A percentile compares a stretch with the other conserved stretches of the same genome.
phyloP scores from a whole-genome alignment of 2,329 filamentous ascomycete species.

The Cladosporium cucumerinum region DNA sequence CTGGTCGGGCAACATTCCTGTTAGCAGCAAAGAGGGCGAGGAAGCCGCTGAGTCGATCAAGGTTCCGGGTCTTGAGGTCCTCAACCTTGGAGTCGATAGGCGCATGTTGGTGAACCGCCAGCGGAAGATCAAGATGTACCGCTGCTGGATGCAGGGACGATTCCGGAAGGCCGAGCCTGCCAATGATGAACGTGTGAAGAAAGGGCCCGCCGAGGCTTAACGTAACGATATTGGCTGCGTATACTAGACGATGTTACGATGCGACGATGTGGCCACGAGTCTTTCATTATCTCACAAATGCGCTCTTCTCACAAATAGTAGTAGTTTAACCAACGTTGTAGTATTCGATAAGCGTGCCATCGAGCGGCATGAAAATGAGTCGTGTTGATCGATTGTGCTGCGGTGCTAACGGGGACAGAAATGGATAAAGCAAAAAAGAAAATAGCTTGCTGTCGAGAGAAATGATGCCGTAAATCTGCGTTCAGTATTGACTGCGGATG shows the following conservation, averaged over 20 bases:
- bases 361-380: neutral
- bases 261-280: neutral
- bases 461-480: neutral
- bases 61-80: slow-evolving; percentile 57
- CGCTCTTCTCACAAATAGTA: neutral
- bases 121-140: slow-evolving; percentile 92
- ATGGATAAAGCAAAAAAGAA: neutral
- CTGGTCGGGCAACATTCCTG: slow-evolving; percentile 57
- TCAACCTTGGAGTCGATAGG: slow-evolving; percentile 79
- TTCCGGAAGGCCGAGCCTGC: slow-evolving; percentile 65
- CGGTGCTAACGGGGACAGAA: neutral
- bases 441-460: neutral
- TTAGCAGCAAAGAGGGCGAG: slow-evolving; percentile 22
- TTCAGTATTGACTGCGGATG: neutral
- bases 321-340: neutral
- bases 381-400: neutral
- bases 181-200: neutral
- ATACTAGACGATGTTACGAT: slow-evolving; percentile 4
- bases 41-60: slow-evolving; percentile 16
- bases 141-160: slow-evolving; percentile 88
- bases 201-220: neutral
- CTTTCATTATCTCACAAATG: neutral
- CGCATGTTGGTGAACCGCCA: slow-evolving; percentile 90
- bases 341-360: neutral
- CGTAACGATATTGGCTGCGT: neutral